phyloP scores from a whole-genome alignment of 2,329 filamentous ascomycete species.

The Lachnellula hyalina region DNA sequence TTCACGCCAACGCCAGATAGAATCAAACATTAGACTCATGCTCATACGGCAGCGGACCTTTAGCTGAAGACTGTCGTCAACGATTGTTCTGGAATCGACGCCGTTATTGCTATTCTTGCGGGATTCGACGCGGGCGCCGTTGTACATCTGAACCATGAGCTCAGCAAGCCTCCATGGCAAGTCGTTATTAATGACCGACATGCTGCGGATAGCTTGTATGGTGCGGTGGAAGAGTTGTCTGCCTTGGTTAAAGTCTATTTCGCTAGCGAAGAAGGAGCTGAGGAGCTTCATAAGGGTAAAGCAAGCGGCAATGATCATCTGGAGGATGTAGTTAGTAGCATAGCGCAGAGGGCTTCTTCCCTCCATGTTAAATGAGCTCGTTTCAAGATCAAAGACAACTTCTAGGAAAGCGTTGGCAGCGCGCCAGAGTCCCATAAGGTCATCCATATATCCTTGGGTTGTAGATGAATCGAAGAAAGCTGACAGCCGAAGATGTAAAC shows the following conservation, averaged over 20 bases:
- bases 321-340: constrained; percentile 71
- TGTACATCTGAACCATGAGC: constrained; percentile 85
- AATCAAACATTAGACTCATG: constrained; percentile 81
- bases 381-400: constrained; percentile 47
- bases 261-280: constrained; percentile 67
- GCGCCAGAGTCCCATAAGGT: constrained; percentile 70
- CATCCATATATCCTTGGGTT: constrained; percentile 65
- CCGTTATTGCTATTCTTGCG: constrained; percentile 32
- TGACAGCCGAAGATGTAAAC: constrained; percentile 69
- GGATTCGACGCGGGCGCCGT: constrained; percentile 42
- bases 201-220: constrained; percentile 63
- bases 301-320: constrained; percentile 78
- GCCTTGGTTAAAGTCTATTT: constrained; percentile 64
- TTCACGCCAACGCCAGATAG: constrained; percentile 80
- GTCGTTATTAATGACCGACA: constrained; percentile 73
- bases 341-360: constrained; percentile 50
- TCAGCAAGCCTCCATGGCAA: constrained; percentile 74
- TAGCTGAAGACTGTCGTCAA: constrained; percentile 69
- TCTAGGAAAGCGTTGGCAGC: constrained; percentile 67
- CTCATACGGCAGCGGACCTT: constrained; percentile 81
- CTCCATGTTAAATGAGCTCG: constrained; percentile 40
- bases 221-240: constrained; percentile 66
- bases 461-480: constrained; percentile 77
- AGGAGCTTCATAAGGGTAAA: constrained; percentile 75
- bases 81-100: constrained; percentile 24